Evolutionary conservation across 176 grass and related monocot genomes (phyloP), one percentile per base, ranked within the genome.

Genomic region (Dendrocalamus sinicus): DNA sequence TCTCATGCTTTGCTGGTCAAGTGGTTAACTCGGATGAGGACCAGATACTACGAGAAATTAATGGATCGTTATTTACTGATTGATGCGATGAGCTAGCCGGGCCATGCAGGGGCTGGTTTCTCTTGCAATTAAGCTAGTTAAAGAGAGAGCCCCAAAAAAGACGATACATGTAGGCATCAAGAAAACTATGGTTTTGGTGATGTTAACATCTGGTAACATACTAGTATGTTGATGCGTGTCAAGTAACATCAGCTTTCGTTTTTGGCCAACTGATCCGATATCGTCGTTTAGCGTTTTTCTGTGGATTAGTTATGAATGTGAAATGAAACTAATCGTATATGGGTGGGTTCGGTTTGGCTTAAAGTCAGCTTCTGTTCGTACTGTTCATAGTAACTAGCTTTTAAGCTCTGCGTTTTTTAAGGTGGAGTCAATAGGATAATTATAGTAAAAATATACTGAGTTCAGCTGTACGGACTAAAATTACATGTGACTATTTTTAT

Each of bases 141-240:
- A 47, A 73, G 24, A 7, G 75, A 77, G 58, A 65, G 22, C 11
- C 73, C 47, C 81, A 39, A 16, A 23, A 73, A 57, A 53, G 59
- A 48, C 37, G 79, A 67, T 83, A 82, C 46, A 67, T 78, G 89
- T 86, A 83, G 73, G 58, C 48, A 32, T 83, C 84, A 79, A 12
- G 40, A 7, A 66, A 79, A 28, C 64, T 5, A 48, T 22, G 12
- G 30, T 60, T 41, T 14, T 15, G 76, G 8, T 15, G 39, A 72
- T 30, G 32, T 39, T 64, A 35, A 78, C 81, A 53, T 44, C 73
- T 4, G 44, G 53, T 66, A 12, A 53, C 8, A 15, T 7, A 55
- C 4, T 51, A 15, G 48, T 55, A 37, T 45, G 40, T 12, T 48
- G 52, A 76, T 51, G 8, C 35, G 17, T 13, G 68, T 80, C 44